These are phyloP conservation scores for Licmophora abbreviata DNA, from an alignment of 108 stramenopile species.

Conservation along the genomic window DNA sequence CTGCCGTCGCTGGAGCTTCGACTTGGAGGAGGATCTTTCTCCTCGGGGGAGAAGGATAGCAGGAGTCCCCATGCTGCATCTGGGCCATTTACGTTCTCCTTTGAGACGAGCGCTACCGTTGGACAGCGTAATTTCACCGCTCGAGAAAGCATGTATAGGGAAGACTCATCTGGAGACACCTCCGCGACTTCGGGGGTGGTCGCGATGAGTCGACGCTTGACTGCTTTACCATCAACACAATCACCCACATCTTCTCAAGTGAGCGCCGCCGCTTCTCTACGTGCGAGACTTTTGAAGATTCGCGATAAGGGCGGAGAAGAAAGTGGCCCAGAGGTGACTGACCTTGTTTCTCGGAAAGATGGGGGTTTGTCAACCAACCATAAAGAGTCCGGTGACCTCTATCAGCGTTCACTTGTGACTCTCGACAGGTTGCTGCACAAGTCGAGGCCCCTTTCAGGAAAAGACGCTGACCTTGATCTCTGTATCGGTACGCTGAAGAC, in stretches of 20 bases:
- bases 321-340: neutral
- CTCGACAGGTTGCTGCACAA: constrained; percentile 16
- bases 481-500: constrained; percentile 31
- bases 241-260: neutral
- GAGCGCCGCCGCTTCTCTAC: constrained; percentile 51
- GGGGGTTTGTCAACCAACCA: neutral
- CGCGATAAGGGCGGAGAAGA: constrained; percentile 30
- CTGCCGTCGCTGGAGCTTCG: neutral
- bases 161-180: neutral
- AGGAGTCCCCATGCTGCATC: no score
- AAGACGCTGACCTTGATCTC: constrained; percentile 19
- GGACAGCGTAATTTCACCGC: no score
- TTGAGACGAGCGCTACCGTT: no score
- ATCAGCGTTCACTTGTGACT: constrained; percentile 16
- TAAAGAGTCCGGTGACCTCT: constrained; percentile 10
- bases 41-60: neutral
- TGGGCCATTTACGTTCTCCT: no score
- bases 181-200: neutral
- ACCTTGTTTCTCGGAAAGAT: neutral
- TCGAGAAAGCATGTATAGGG: neutral
- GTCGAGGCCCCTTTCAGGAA: constrained; percentile 17
- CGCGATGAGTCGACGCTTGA: neutral
- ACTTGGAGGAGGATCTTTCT: neutral
- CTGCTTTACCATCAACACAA: neutral
- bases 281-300: constrained; percentile 42